Conservation (phyloP, 805 yeast species). For the Suhomyces sp. region DNA sequence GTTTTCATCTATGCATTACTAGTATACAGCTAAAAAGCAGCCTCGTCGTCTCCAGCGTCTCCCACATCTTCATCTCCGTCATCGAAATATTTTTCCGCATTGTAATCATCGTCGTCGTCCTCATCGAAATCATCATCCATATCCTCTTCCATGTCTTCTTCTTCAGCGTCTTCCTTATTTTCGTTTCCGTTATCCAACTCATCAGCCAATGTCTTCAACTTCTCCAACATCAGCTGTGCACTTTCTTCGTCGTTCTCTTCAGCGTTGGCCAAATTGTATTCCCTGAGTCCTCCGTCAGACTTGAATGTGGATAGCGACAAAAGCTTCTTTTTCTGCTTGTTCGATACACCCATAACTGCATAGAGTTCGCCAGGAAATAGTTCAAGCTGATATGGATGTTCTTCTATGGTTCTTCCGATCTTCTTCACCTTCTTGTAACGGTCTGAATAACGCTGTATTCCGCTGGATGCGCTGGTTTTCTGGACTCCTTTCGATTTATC, state of each 20-base stretch:
- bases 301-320: conserved; percentile 39
- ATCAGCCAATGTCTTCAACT: conserved; percentile 44
- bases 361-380: conserved; percentile 79
- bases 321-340: conserved; percentile 50
- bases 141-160: conserved; percentile 47
- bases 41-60: conserved; percentile 65
- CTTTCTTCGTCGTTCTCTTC: conserved; percentile 27
- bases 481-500: conserved; percentile 16
- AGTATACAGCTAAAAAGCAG: conserved; percentile 48
- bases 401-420: conserved; percentile 68
- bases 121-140: conserved; percentile 68
- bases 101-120: conserved; percentile 75
- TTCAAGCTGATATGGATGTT: conserved; percentile 69
- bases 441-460: conserved; percentile 80
- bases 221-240: conserved; percentile 39
- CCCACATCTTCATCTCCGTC: conserved; percentile 65
- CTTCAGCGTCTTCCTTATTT: conserved; percentile 41
- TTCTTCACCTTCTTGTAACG: conserved; percentile 67
- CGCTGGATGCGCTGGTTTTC: conserved; percentile 46
- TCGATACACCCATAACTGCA: conserved; percentile 62
- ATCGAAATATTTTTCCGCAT: conserved; percentile 77
- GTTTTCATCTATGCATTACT: not conserved
- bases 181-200: conserved; percentile 41
- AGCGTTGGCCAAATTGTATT: conserved; percentile 23
- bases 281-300: conserved; percentile 37